phyloP scores from a whole-genome alignment of 257 asterid genomes.

The Solanum habrochaites region DNA sequence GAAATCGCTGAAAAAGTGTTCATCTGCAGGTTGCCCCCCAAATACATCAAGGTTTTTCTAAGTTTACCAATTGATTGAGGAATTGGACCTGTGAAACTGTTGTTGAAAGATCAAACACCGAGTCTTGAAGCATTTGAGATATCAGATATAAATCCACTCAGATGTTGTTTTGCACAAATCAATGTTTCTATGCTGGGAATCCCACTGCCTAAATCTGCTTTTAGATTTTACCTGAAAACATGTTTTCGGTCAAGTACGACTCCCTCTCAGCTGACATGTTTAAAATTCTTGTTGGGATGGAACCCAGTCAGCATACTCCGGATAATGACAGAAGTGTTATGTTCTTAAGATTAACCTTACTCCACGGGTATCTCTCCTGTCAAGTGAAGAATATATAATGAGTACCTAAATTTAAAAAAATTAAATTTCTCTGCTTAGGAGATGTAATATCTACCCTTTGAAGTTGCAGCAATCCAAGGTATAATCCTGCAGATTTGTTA shows the following conservation, averaged over 20 bases:
- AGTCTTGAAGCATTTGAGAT: constrained; percentile 16
- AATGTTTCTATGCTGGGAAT: not conserved
- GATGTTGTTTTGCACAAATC: not conserved
- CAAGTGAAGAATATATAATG: not conserved
- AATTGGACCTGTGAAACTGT: constrained; percentile 10
- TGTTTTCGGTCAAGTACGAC: not conserved
- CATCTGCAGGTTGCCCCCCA: not conserved
- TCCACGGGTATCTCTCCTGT: constrained; percentile 1
- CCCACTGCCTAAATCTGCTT: not conserved
- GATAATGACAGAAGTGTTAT: not conserved
- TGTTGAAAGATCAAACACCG: not conserved
- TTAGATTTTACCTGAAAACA: constrained; percentile 9
- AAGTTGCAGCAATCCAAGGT: not conserved
- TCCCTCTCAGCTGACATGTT: not conserved
- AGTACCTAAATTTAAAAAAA: not conserved
- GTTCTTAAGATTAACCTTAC: not conserved
- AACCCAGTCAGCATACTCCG: not conserved
- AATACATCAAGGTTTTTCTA: not conserved
- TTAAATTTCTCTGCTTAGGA: not conserved
- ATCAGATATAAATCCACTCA: constrained; percentile 3
- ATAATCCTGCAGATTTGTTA: not conserved
- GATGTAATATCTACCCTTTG: not conserved
- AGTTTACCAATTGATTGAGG: constrained; percentile 8
- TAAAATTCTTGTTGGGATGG: not conserved
- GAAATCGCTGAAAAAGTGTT: constrained; percentile 1